These are phyloP conservation scores for Scalesia atractyloides DNA, from an alignment of 129 eudicot species.

Conservation along the genomic window DNA sequence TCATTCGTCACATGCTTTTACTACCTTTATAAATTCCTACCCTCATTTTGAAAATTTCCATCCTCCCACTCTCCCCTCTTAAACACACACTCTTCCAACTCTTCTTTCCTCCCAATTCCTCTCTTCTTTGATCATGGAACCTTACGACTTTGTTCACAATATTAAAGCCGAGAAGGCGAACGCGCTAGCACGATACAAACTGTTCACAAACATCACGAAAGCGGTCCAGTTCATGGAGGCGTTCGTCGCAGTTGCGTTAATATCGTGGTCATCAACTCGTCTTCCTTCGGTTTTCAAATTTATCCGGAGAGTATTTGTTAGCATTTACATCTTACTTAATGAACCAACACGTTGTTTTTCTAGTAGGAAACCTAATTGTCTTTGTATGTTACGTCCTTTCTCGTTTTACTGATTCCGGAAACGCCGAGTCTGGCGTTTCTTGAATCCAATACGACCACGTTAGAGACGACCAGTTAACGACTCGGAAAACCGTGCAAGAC, in stretches of 20 bases:
- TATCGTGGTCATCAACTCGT: constrained; percentile 68
- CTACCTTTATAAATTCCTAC: constrained; percentile 25
- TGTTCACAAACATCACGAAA: constrained; percentile 46
- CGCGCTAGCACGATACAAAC: constrained; percentile 57
- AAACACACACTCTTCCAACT: neutral
- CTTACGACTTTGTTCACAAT: constrained; percentile 24
- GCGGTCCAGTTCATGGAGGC: constrained; percentile 43
- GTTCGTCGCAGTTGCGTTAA: constrained; percentile 41
- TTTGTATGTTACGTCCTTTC: constrained; percentile 42
- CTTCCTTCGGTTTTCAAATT: constrained; percentile 35
- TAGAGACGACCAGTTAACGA: constrained; percentile 14
- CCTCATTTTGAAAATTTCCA: constrained; percentile 19
- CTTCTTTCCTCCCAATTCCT: neutral
- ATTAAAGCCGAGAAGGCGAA: constrained; percentile 43
- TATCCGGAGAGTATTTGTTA: constrained; percentile 29
- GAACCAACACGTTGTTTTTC: constrained; percentile 69
- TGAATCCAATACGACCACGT: constrained; percentile 31
- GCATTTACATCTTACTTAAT: constrained; percentile 30
- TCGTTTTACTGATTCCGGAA: constrained; percentile 41
- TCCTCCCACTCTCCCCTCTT: constrained; percentile 5
- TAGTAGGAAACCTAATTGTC: constrained; percentile 66
- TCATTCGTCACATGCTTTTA: neutral
- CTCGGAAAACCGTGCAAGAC: neutral
- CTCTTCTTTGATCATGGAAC: constrained; percentile 21
- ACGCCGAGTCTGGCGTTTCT: constrained; percentile 15